phyloP scores from a whole-genome alignment of 208 protist genomes.

The Trypanosomatidae sp. region DNA sequence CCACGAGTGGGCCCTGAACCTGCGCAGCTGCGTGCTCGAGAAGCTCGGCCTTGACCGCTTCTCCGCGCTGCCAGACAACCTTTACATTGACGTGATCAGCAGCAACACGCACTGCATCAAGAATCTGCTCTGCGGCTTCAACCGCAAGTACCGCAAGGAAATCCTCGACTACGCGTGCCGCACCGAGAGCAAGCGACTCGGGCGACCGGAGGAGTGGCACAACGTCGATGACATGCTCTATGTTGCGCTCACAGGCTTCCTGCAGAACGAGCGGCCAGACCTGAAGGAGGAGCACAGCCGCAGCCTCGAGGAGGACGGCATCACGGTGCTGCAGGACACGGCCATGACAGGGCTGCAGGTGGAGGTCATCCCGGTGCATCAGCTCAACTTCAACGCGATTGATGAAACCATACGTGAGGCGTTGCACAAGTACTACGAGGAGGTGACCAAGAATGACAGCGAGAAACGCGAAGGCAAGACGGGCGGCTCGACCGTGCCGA shows the following conservation, averaged over 20 bases:
- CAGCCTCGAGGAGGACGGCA: slow-evolving; percentile 62
- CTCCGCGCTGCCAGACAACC: slow-evolving; percentile 54
- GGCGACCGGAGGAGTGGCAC: slow-evolving; percentile 56
- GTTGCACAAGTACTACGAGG: slow-evolving; percentile 20
- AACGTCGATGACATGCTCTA: slow-evolving; percentile 81
- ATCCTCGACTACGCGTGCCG: slow-evolving; percentile 50
- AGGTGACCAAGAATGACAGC: slow-evolving; percentile 3
- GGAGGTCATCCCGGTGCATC: slow-evolving; percentile 76
- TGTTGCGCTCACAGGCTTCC: slow-evolving; percentile 45
- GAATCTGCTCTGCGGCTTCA: slow-evolving; percentile 83
- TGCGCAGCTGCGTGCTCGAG: slow-evolving; percentile 65
- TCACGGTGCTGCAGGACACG: slow-evolving; percentile 77
- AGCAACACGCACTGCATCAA: slow-evolving; percentile 93
- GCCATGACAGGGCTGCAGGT: slow-evolving; percentile 89
- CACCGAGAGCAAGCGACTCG: slow-evolving; percentile 45
- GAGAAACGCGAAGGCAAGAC: slow-evolving; percentile 10
- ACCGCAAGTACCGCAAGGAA: slow-evolving; percentile 68
- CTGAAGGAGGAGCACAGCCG: slow-evolving; percentile 70
- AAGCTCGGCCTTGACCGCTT: slow-evolving; percentile 66
- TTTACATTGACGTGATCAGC: slow-evolving; percentile 86
- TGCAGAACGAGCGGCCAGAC: slow-evolving; percentile 60
- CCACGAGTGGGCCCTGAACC: slow-evolving; percentile 85
- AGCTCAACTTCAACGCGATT: slow-evolving; percentile 60
- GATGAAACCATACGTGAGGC: too few relatives aligned
- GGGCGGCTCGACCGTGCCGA: slow-evolving; percentile 7